Evolutionary conservation across 2,329 filamentous ascomycete genomes (phyloP).

Genomic region (Paracoccidioides lutzii): DNA sequence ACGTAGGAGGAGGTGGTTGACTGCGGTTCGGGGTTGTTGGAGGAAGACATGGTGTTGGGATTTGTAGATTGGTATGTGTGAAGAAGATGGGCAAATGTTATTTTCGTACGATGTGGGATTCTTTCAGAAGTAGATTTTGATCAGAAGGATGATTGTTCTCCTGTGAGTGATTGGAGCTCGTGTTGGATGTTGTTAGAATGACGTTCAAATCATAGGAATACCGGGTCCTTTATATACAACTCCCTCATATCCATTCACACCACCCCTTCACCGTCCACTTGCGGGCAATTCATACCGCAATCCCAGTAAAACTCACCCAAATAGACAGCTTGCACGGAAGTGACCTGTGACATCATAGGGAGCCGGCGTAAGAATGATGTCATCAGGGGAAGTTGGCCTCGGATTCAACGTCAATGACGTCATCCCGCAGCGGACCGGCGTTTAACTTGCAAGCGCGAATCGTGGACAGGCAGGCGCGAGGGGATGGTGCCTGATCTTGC

Average conservation of each 20-base stretch:
- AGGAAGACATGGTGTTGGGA: slow-evolving; percentile 1
- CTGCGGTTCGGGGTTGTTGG: background rate
- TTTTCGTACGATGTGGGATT: no score
- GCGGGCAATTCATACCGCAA: no score
- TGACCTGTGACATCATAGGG: background rate
- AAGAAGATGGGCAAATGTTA: background rate
- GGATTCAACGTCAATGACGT: background rate
- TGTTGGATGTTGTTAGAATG: background rate
- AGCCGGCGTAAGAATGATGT: no score
- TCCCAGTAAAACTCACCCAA: no score
- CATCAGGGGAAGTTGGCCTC: background rate
- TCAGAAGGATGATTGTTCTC: no score
- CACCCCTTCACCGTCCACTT: background rate
- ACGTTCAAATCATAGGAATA: background rate
- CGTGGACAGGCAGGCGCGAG: no score
- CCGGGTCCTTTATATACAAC: background rate
- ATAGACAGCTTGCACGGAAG: background rate
- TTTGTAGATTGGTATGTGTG: background rate
- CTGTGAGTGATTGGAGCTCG: no score
- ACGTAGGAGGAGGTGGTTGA: background rate
- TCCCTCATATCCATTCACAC: no score
- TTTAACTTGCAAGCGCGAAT: background rate
- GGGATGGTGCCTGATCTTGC: no score
- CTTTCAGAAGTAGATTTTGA: no score
- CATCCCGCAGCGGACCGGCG: background rate